Base-by-base conservation (phyloP, 768 basidiomycete genomes). In the Mycena metata region DNA sequence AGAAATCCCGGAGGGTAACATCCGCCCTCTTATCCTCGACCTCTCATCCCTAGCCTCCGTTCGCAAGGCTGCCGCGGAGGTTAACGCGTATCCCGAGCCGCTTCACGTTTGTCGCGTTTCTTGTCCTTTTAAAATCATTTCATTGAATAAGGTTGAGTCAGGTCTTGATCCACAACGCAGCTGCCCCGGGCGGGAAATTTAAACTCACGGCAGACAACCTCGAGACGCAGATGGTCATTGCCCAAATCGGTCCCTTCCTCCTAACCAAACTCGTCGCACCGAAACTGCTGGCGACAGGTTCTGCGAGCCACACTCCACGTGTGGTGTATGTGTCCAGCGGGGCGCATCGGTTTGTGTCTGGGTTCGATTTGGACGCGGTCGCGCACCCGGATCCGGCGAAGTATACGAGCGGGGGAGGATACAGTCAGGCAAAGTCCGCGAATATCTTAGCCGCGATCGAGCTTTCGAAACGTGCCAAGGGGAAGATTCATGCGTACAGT, bases 21-120 rank as follows among this genome's bases (percentile, higher is more conserved):
- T 54, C n/a, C 57, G 43, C 2, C 41, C 58, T 3, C 30, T 66
- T 15, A 19, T 55, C 19, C 41, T 66, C 19, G 57, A 66, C 41
- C 65, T 66, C 26, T 52, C 65, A 0, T 60, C 58, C 2, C 33
- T 60, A 17, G 58, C 57, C 17, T 49, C 58, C 17, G 35, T 66
- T 2, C 58, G 65, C 30, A 46, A 54, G 19, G 57, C 65, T 13
- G 50, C 65, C 17, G 42, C 42, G 5, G 41, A 66, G 12, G 51
- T 60, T 13, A 54, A 60, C 19, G 6, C 51, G 33, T 60, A 46
- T 24, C 42, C 30, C 0, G 65, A 66, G 35, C 65, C 65, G 7
- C 58, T 60, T 2, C 65, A 66, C 19, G 58, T 54, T 50, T n/a
- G 55, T 23, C 3, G 30, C 30, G 3, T 30, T 30, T 30, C 30